phyloP scores from a whole-genome alignment of 73 alveolate genomes.

The Loxodes magnus region DNA sequence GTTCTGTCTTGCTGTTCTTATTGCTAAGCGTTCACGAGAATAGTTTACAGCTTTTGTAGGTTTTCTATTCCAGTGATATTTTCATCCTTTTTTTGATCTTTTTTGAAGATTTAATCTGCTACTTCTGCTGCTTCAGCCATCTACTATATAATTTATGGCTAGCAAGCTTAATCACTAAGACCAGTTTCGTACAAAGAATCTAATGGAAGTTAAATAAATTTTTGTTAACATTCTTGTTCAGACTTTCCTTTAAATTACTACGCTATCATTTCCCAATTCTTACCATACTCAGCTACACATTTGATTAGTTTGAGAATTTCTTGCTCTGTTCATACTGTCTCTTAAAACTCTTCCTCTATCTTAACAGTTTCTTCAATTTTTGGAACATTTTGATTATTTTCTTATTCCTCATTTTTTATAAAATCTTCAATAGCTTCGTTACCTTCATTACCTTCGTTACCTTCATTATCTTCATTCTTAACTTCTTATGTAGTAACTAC shows the following conservation, averaged over 20 bases:
- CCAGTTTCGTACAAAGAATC: conserved; percentile 13
- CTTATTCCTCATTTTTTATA: conserved; percentile 23
- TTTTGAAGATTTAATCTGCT: neutral
- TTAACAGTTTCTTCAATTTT: conserved; percentile 18
- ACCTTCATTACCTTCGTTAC: conserved; percentile 17
- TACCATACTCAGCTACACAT: conserved; percentile 33
- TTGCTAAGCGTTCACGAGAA: conserved; percentile 4
- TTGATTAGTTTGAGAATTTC: conserved; percentile 49
- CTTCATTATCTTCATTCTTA: conserved; percentile 22
- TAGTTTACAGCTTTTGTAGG: neutral
- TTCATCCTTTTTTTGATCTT: conserved; percentile 12
- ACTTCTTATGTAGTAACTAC: conserved; percentile 19
- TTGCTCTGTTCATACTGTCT: conserved; percentile 57
- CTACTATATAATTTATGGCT: conserved; percentile 28
- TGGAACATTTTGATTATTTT: conserved; percentile 8
- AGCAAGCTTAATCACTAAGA: conserved; percentile 22
- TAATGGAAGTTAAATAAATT: conserved; percentile 48
- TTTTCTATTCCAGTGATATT: neutral
- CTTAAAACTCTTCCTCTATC: conserved; percentile 32
- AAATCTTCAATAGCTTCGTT: conserved; percentile 22
- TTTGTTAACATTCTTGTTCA: conserved; percentile 39
- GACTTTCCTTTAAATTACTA: conserved; percentile 21
- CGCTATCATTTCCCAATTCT: conserved; percentile 26
- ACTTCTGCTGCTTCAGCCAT: conserved; percentile 17
- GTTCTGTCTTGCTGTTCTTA: conserved; percentile 39